Conservation (phyloP, 768 basidiomycete genomes). For the Cyclocybe cylindracea region DNA sequence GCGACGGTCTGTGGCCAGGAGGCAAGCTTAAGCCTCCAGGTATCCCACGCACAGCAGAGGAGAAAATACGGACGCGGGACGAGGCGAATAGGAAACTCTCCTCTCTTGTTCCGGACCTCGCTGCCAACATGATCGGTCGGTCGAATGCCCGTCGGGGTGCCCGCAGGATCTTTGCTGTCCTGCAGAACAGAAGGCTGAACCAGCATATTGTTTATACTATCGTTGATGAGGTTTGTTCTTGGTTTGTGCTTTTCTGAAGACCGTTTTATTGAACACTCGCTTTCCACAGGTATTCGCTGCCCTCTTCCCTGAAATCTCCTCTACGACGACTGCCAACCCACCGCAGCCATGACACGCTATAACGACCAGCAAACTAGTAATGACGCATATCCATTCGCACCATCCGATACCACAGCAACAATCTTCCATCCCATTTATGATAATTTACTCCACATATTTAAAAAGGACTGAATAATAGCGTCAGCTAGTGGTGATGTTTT, state of each 20-base stretch:
- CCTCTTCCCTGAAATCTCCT: constrained; percentile 26
- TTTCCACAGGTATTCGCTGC: constrained; percentile 29
- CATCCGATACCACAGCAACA: not conserved
- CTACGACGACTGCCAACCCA: constrained; percentile 6
- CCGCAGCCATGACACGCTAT: not conserved
- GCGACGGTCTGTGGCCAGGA: constrained; percentile 83
- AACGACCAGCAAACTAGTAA: too few species aligned
- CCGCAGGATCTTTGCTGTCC: constrained; percentile 86
- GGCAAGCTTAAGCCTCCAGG: constrained; percentile 67
- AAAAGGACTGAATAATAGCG: too few species aligned
- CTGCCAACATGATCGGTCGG: constrained; percentile 97
- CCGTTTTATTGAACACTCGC: not conserved
- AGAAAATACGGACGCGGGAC: constrained; percentile 78
- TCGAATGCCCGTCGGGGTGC: constrained; percentile 94
- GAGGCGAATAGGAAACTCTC: constrained; percentile 91
- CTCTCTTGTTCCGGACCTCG: constrained; percentile 89
- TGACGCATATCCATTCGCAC: too few species aligned
- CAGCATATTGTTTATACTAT: constrained; percentile 90
- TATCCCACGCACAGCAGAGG: constrained; percentile 73
- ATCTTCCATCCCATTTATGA: not conserved
- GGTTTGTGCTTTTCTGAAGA: not conserved
- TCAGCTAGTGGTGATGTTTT: not conserved
- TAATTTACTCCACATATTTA: too few species aligned
- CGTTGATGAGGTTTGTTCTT: constrained; percentile 73
- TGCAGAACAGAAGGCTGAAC: constrained; percentile 94